Base-by-base conservation (phyloP, 2,329 filamentous ascomycete species). In the Apiospora marii region DNA sequence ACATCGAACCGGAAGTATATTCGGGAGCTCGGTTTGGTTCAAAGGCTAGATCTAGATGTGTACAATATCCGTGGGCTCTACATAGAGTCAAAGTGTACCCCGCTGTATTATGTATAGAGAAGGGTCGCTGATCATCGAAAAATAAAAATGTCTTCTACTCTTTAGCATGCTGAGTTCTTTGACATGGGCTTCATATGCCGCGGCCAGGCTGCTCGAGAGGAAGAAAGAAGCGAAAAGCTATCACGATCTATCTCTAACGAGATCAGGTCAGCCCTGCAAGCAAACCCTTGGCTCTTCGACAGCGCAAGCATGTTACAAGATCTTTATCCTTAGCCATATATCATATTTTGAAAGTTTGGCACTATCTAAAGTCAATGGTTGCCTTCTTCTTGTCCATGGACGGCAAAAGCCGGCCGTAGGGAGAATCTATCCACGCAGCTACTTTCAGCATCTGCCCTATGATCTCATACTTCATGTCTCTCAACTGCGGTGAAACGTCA, bases 391-490 rank as follows among this genome's bases (percentile, higher is more conserved):
- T 41, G 10, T 41, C 37, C 37, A 41, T 41, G 37, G 37, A 41
- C 1, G 37, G 37, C 10, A 41, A 10, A 41, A 41, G 51, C 51
- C 34, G 24, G 51, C 4, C 24, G 13, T 7, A 4, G 30, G 14
- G 8, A 58, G 19, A 58, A 8, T 16, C 14, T 37, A 16, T n/a
- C 13, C 30, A 22, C 22, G 53, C 34, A n/a, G 27, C 13, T 58
- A 24, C 48, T 24, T 49, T 6, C 37, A 41, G 8, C 8, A 12
- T 1, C 48, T 49, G 24, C n/a, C 49, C n/a, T 64, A 64, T 64
- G 53, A 64, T 64, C 30, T 64, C 53, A 64, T 64, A 64, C 30
- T 30, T 64, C 53, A 64, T 37, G 30, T 64, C 10, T 64, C 19
- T 41, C 30, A 34, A 37, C 53, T 37, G 53, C 53, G 30, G 30